Base-by-base conservation (phyloP, 352 stramenopile species). In the Phytophthora rubi region DNA sequence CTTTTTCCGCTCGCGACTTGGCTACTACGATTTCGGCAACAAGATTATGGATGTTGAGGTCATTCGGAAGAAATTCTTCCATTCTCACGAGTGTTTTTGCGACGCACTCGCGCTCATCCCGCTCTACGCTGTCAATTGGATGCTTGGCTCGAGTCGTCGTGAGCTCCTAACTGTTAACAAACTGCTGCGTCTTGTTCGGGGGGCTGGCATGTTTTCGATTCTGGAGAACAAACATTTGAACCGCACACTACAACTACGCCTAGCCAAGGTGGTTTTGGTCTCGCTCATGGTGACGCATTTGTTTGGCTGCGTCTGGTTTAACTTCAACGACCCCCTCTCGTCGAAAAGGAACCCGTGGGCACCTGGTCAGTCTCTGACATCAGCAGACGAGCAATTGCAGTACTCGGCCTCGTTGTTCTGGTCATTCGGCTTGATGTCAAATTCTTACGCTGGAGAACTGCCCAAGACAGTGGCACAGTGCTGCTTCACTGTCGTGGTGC, bases 1-100 rank as follows among this genome's bases (percentile, higher is more conserved):
- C 28, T 80, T 82, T 35, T 80, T 90, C 15, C 58, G 79, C 26
- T 78, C 71, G 4, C 70, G 82, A 1, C 73, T 88, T 0, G 83
- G 85, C 0, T 90, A 78, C 60, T 93, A 89, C 48, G 74, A 86
- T 13, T 91, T 83, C 28, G 85, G 85, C 10, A 93, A 90, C 69
- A 93, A 91, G 44, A 69, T 87, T 45, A 88, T 90, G 81, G 75
- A 90, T 52, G 26, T 76, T 16, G 33, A 16, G 1, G 39, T 69
- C 9, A 87, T 89, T 21, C 77, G 70, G 5, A 75, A 76, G 3
- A 70, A 51, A 6, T 90, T 89, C 48, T 71, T 79, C 9, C 49
- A 35, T 6, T 91, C 85, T 16, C 68, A 8, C 7, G 32, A 51
- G 3, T 82, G 82, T 45, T 64, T 70, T 0, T 30, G 81, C 8